phyloP scores from a whole-genome alignment of 768 basidiomycete genomes.

The Porphyrellus cyaneotinctus region DNA sequence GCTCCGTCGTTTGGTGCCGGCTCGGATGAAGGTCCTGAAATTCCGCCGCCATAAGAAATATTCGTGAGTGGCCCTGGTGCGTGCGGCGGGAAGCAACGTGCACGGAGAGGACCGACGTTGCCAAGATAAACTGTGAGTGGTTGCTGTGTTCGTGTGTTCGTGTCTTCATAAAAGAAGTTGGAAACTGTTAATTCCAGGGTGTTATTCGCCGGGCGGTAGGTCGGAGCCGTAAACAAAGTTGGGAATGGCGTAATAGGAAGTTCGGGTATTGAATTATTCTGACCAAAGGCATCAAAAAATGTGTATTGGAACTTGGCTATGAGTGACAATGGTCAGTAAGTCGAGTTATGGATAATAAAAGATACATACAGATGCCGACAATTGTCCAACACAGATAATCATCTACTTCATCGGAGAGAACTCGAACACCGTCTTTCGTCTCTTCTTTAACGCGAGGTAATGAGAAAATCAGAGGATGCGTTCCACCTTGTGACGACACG shows the following conservation, averaged over 20 bases:
- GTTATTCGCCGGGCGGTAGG: slow-evolving; percentile 66
- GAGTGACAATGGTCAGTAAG: slow-evolving; percentile 19
- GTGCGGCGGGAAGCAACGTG: slow-evolving; percentile 71
- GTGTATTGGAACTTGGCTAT: slow-evolving; percentile 91
- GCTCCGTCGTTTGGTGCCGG: slow-evolving; percentile 26
- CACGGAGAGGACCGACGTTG: slow-evolving; percentile 79
- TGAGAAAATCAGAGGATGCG: slow-evolving; percentile 77
- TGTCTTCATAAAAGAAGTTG: slow-evolving; percentile 82
- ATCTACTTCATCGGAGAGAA: slow-evolving; percentile 85
- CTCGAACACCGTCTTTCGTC: slow-evolving; percentile 68
- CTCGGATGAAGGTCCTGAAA: slow-evolving; percentile 36
- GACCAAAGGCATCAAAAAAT: slow-evolving; percentile 86
- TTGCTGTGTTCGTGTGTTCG: slow-evolving; percentile 56
- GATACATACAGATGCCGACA: slow-evolving; percentile 81
- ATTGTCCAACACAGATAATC: slow-evolving; percentile 97
- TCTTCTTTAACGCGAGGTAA: slow-evolving; percentile 79
- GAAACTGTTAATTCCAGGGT: slow-evolving; percentile 81
- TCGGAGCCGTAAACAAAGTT: slow-evolving; percentile 75
- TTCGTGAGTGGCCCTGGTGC: slow-evolving; percentile 65
- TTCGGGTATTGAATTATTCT: slow-evolving; percentile 71
- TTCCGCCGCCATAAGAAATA: slow-evolving; percentile 53
- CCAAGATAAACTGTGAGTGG: slow-evolving; percentile 88
- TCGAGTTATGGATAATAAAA: slow-evolving; percentile 5
- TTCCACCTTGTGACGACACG: slow-evolving; percentile 69
- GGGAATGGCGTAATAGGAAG: slow-evolving; percentile 88